Evolutionary conservation across 129 eudicot genomes (phyloP).

Genomic region (Lactuca saligna): DNA sequence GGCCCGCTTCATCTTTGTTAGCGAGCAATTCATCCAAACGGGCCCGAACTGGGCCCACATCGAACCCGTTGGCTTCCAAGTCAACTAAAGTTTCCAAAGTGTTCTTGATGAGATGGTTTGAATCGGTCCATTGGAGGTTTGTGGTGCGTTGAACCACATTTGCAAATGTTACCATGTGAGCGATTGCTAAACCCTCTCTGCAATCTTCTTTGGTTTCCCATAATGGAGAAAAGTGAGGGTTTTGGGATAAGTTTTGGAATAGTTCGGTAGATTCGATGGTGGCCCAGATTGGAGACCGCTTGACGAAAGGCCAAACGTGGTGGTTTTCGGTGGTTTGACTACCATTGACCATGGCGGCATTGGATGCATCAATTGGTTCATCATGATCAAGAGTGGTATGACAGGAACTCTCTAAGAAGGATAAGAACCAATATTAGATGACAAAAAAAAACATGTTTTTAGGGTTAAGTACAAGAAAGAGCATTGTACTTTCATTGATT

Average conservation of each 20-base stretch:
- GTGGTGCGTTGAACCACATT: constrained; percentile 23
- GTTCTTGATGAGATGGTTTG: constrained; percentile 19
- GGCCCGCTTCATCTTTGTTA: constrained; percentile 9
- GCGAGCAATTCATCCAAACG: constrained; percentile 22
- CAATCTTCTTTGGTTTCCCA: constrained; percentile 7
- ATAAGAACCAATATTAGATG: neutral
- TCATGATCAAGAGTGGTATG: neutral
- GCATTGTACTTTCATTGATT: no score
- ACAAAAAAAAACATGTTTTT: neutral
- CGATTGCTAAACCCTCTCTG: constrained; percentile 51
- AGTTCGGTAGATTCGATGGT: constrained; percentile 30
- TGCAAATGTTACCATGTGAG: constrained; percentile 33
- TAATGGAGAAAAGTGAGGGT: constrained; percentile 41
- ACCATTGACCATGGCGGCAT: neutral
- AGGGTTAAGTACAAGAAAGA: neutral
- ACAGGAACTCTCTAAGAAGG: constrained; percentile 7
- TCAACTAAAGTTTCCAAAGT: constrained; percentile 29
- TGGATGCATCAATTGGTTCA: constrained; percentile 8
- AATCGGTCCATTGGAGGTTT: constrained; percentile 27
- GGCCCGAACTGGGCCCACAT: constrained; percentile 27
- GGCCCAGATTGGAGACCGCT: constrained; percentile 43
- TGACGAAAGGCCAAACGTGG: constrained; percentile 35
- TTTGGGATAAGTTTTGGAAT: constrained; percentile 24
- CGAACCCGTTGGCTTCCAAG: constrained; percentile 46
- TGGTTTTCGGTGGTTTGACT: constrained; percentile 14